Percentiles rank a stretch among this genome's conserved stretches.
These are phyloP conservation scores for Trichoderma brevicompactum DNA, from an alignment of 2,329 filamentous ascomycete species.

Conservation along the genomic window DNA sequence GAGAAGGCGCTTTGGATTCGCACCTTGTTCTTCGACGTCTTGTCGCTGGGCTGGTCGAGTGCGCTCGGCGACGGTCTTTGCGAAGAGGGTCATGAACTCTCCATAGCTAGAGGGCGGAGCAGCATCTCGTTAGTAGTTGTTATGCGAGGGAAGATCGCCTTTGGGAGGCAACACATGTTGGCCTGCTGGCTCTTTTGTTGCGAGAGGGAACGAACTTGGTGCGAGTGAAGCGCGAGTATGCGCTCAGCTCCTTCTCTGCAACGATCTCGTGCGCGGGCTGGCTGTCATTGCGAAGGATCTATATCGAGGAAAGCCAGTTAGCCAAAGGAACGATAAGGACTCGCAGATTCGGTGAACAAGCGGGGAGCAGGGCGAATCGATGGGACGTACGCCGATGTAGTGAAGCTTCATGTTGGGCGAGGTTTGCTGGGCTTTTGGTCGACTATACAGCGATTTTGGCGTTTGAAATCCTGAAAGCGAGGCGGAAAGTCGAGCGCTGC, in stretches of 20 bases:
- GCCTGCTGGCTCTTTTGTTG: neutral
- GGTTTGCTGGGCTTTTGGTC: neutral
- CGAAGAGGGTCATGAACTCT: conserved; percentile 81
- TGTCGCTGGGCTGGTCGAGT: conserved; percentile 81
- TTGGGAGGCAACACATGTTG: too few species aligned
- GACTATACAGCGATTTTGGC: too few species aligned
- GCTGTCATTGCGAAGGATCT: conserved; percentile 82
- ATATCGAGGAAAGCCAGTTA: conserved; percentile 28
- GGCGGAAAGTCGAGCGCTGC: neutral
- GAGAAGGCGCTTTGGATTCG: conserved; percentile 29
- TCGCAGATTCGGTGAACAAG: neutral
- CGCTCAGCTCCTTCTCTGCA: conserved; percentile 75
- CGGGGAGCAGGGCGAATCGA: conserved; percentile 27
- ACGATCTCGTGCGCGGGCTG: conserved; percentile 78
- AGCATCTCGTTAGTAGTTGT: neutral
- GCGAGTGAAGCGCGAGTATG: conserved; percentile 80
- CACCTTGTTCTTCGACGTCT: conserved; percentile 81
- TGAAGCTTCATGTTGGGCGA: conserved; percentile 74
- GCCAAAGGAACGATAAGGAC: neutral
- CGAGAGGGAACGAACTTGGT: conserved; percentile 57
- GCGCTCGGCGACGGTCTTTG: conserved; percentile 84
- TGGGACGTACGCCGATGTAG: conserved; percentile 76
- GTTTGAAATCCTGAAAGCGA: too few species aligned
- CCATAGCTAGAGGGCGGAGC: conserved; percentile 46
- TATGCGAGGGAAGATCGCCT: neutral